A percentile compares a stretch with the other conserved stretches of the same genome.
These are phyloP conservation scores for Phytomonas sp. DNA, from an alignment of 208 protist species.

Conservation along the genomic window DNA sequence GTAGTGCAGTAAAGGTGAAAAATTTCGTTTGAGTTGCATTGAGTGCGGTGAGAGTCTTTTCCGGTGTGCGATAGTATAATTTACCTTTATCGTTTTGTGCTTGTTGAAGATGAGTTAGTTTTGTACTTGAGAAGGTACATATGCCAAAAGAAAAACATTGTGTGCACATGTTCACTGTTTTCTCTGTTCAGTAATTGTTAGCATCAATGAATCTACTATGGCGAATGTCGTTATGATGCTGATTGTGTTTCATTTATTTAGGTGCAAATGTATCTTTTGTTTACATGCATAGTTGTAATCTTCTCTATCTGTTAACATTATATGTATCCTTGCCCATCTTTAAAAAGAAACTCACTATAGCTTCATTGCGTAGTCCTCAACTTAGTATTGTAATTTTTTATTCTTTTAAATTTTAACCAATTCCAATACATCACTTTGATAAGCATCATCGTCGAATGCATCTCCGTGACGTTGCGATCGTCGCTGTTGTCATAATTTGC, in stretches of 20 bases:
- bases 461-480: conserved; percentile 69
- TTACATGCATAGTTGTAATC: background rate
- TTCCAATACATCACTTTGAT: background rate
- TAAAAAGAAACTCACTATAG: background rate
- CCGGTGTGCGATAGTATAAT: background rate
- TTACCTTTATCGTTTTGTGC: background rate
- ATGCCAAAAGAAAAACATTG: too few relatives aligned
- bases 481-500: conserved; percentile 52
- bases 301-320: conserved; percentile 13
- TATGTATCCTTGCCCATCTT: background rate
- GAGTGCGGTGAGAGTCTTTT: background rate
- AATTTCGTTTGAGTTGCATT: conserved; percentile 1
- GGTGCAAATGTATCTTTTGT: background rate
- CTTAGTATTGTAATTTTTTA: conserved; percentile 1
- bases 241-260: conserved; percentile 4
- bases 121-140: too few relatives aligned
- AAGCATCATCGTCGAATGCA: conserved; percentile 32
- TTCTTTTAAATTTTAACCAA: background rate
- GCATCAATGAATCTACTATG: too few relatives aligned
- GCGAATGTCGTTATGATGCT: background rate
- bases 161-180: too few relatives aligned
- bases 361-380: background rate
- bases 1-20: background rate
- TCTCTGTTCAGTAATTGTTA: too few relatives aligned
- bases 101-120: too few relatives aligned